A percentile compares a stretch with the other conserved stretches of the same genome.
phyloP scores from a whole-genome alignment of 2,329 filamentous ascomycete species.

The Epicoccum sorghinum region DNA sequence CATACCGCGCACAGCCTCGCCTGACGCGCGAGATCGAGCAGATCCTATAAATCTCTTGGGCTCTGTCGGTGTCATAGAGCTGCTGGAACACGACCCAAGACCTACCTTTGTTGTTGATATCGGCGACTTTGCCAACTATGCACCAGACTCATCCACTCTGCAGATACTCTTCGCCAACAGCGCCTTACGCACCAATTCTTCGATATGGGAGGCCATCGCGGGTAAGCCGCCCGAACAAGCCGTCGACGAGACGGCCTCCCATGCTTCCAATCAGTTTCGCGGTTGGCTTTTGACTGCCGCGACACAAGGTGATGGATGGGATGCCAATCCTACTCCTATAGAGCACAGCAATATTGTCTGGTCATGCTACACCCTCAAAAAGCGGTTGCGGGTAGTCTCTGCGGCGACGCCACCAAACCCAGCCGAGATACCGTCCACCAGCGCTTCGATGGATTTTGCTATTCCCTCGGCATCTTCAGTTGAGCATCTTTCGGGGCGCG shows the following conservation, averaged over 20 bases:
- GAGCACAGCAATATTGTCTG: conserved; percentile 71
- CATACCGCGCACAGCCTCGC: conserved; percentile 56
- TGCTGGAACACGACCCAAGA: conserved; percentile 77
- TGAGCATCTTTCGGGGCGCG: conserved; percentile 19
- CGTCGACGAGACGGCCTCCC: conserved; percentile 46
- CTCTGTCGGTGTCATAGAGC: conserved; percentile 70
- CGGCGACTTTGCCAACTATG: conserved; percentile 61
- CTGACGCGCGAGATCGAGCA: conserved; percentile 57
- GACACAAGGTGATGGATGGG: conserved; percentile 59
- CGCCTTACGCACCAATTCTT: conserved; percentile 64
- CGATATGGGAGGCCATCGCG: conserved; percentile 63
- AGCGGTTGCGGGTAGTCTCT: conserved; percentile 71
- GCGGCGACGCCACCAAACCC: conserved; percentile 44
- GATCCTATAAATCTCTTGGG: conserved; percentile 64
- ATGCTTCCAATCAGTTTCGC: conserved; percentile 63
- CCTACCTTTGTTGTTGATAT: conserved; percentile 79
- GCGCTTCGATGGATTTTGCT: conserved; percentile 39
- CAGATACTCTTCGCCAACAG: conserved; percentile 72
- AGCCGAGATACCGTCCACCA: conserved; percentile 39
- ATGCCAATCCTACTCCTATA: conserved; percentile 56
- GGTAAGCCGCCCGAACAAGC: conserved; percentile 46
- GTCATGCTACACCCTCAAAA: conserved; percentile 73
- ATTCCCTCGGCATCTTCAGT: conserved; percentile 33
- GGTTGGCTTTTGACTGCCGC: conserved; percentile 68
- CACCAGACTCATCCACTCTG: conserved; percentile 55